Evolutionary conservation across 164 flowering plant genomes (phyloP), one percentile per base, ranked within the genome.

Genomic region (Piper longum): DNA sequence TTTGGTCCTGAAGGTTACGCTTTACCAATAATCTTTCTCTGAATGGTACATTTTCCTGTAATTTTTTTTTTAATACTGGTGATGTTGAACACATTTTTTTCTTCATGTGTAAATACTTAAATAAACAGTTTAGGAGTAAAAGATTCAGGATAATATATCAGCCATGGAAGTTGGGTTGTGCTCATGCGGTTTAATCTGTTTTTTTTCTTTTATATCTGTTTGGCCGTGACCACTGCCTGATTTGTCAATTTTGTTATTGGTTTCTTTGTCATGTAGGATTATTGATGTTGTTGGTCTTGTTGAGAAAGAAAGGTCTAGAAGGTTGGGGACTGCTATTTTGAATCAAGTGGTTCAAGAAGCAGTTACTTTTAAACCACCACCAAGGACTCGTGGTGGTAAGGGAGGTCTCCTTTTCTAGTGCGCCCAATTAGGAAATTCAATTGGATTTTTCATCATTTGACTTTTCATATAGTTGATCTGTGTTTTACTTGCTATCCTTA

Each of bases 291-390:
- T 96, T 62, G 71, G 74, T 63, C 62, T 65, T 64, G 99, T 95
- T 69, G 88, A 88, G 62, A 87, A 85, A 71, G 97, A 95, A 81
- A 85, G 97, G 70, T 84, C 99, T 63, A 82, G 96, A 80, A 83
- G 99, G 74, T 80, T 95, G 16, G 71, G 88, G 56, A 95, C 99
- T 62, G 75, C 96, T 45, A 85, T 72, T 70, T 62, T 95, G 62
- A 95, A 95, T 81, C 97, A 95, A 78, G 90, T 95, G 40, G 82
- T 91, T 52, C 83, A 70, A 65, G 99, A 95, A 76, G 92, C 97
- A 26, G 61, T 91, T 39, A 93, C 97, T 60, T 88, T 95, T 70
- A 95, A 91, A 73, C 42, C 96, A 64, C 99, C 99, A 73, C 97
- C 99, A 48, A 81, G 87, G 77, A 86, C 96, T 58, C 74, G 96